phyloP scores from a whole-genome alignment of 2,329 filamentous ascomycete genomes.

The Talaromyces amestolkiae region DNA sequence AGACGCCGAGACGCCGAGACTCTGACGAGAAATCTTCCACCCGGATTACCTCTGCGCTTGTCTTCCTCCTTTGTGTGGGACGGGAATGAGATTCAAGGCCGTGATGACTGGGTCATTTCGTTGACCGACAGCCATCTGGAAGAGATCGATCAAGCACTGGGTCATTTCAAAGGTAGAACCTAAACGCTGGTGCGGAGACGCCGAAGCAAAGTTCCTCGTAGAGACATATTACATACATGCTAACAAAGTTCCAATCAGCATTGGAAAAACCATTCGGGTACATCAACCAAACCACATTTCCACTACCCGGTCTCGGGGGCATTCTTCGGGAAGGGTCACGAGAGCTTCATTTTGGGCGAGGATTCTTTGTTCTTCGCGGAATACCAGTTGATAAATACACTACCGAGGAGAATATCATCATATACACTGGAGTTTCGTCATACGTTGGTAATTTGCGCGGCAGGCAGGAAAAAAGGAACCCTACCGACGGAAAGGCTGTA shows the following conservation, averaged over 20 bases:
- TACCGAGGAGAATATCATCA: constrained; percentile 39
- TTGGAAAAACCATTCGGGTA: constrained; percentile 34
- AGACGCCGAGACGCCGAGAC: constrained; percentile 25
- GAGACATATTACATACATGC: not conserved
- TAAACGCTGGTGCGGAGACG: too few relatives aligned
- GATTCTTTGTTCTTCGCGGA: constrained; percentile 48
- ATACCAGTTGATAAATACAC: constrained; percentile 38
- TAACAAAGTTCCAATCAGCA: constrained; percentile 22
- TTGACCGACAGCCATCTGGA: constrained; percentile 39
- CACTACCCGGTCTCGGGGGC: constrained; percentile 37
- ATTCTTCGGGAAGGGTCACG: constrained; percentile 35
- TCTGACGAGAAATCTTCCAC: constrained; percentile 33
- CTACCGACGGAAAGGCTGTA: constrained; percentile 30
- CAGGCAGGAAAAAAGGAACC: constrained; percentile 41
- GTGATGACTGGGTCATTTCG: constrained; percentile 44
- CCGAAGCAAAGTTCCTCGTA: not conserved
- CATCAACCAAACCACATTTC: constrained; percentile 49
- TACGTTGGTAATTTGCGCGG: constrained; percentile 43
- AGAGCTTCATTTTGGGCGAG: constrained; percentile 42
- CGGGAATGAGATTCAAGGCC: constrained; percentile 36
- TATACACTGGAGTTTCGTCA: constrained; percentile 45
- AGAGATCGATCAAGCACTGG: constrained; percentile 45
- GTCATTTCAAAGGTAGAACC: constrained; percentile 41
- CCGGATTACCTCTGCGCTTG: constrained; percentile 43
- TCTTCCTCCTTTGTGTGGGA: constrained; percentile 50